These are phyloP conservation scores for Adansonia digitata DNA, from an alignment of 345 rosid genomes.

Conservation along the genomic window DNA sequence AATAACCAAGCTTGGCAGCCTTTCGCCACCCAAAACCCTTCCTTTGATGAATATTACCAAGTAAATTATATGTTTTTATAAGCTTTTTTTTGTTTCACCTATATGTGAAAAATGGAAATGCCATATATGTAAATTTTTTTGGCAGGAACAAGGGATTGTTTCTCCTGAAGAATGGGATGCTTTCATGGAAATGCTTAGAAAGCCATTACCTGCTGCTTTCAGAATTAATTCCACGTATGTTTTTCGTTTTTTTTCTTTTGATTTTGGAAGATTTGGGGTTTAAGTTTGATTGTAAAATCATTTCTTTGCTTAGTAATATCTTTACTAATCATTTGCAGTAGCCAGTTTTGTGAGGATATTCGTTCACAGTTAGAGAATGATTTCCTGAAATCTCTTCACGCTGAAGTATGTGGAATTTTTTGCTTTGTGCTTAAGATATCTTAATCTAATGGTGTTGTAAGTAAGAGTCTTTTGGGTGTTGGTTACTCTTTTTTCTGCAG, in stretches of 20 bases:
- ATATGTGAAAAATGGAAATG: neutral
- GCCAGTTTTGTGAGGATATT: constrained; percentile 77
- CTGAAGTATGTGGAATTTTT: constrained; percentile 43
- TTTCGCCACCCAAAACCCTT: constrained; percentile 52
- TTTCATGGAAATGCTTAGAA: constrained; percentile 64
- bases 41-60: constrained; percentile 89
- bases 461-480: neutral
- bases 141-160: constrained; percentile 81
- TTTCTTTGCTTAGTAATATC: neutral
- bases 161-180: constrained; percentile 73
- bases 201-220: constrained; percentile 94
- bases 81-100: neutral
- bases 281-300: neutral
- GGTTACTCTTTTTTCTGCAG: constrained; percentile 27
- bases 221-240: constrained; percentile 77
- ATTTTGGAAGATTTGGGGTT: neutral
- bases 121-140: neutral
- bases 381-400: constrained; percentile 66
- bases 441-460: neutral
- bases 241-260: neutral
- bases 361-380: constrained; percentile 71
- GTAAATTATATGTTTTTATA: constrained; percentile 18
- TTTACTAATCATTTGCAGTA: constrained; percentile 41
- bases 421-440: neutral
- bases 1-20: constrained; percentile 46